Conservation (phyloP, 1,284 basidiomycete species). For the Ustilago nuda region DNA sequence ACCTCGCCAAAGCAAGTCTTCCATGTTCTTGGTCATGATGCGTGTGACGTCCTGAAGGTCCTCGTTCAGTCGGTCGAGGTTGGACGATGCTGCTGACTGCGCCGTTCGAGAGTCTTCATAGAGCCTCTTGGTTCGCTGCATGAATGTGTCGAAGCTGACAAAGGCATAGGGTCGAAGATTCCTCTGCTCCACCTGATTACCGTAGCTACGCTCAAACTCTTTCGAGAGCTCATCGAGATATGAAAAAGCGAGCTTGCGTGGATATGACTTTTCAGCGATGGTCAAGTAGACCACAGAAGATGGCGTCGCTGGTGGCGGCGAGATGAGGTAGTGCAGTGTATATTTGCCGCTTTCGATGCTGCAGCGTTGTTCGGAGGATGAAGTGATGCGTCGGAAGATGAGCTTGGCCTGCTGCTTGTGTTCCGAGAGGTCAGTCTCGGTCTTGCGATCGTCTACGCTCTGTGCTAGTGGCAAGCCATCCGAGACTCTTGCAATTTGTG, state of each 20-base stretch:
- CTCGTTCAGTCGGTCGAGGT: conserved; percentile 89
- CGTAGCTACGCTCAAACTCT: conserved; percentile 77
- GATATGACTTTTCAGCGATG: conserved; percentile 96
- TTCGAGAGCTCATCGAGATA: conserved; percentile 97
- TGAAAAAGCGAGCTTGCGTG: conserved; percentile 95
- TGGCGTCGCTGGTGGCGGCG: conserved; percentile 68
- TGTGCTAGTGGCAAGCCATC: conserved; percentile 65
- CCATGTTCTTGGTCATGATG: conserved; percentile 99
- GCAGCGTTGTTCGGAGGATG: conserved; percentile 92
- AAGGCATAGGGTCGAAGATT: conserved; percentile 66
- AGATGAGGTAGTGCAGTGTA: conserved; percentile 94
- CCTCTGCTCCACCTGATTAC: conserved; percentile 61
- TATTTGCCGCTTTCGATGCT: conserved; percentile 96
- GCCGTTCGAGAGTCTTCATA: conserved; percentile 94
- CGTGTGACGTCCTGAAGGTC: conserved; percentile 96
- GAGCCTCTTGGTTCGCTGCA: conserved; percentile 94
- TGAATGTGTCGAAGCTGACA: conserved; percentile 83
- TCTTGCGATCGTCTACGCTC: conserved; percentile 74
- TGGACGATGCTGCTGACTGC: conserved; percentile 75
- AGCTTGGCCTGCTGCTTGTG: conserved; percentile 99
- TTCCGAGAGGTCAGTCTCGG: conserved; percentile 90
- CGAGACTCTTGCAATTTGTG: conserved; percentile 65
- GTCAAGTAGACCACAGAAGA: conserved; percentile 85
- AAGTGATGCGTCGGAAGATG: conserved; percentile 86
- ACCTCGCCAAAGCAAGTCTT: conserved; percentile 96